Conservation (phyloP, 306 rosid genomes). For the Benincasa hispida region DNA sequence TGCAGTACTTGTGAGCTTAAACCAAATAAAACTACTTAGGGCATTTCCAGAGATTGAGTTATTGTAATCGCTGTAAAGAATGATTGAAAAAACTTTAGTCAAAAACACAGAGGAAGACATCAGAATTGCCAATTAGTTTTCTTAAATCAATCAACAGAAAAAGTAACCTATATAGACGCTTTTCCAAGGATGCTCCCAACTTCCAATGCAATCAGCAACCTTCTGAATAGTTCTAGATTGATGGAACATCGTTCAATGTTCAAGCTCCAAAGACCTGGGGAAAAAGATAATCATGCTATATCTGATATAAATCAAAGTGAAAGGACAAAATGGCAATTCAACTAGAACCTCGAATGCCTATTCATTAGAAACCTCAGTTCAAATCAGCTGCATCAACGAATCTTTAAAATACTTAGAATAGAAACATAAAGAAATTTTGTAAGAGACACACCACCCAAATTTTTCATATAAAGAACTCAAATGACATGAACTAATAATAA, state of each 20-base stretch:
- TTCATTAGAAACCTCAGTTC: background rate
- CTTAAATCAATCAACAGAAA: background rate
- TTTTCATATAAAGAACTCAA: background rate
- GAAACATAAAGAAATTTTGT: background rate
- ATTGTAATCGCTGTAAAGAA: conserved; percentile 56
- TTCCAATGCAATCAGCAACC: conserved; percentile 57
- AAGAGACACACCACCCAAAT: background rate
- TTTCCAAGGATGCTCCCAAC: conserved; percentile 49
- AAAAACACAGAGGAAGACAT: conserved; percentile 31
- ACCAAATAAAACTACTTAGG: conserved; percentile 41
- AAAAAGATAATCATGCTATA: conserved; percentile 4
- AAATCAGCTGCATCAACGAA: background rate
- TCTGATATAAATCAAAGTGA: background rate
- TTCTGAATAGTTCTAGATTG: conserved; percentile 69
- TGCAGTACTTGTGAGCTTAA: conserved; percentile 59
- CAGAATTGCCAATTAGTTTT: background rate
- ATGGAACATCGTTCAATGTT: conserved; percentile 64
- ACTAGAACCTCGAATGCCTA: background rate
- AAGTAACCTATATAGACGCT: conserved; percentile 61
- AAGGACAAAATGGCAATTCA: background rate
- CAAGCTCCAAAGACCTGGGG: conserved; percentile 64
- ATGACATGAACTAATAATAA: background rate
- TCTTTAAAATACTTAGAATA: background rate
- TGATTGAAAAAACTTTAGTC: conserved; percentile 11
- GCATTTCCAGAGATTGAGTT: conserved; percentile 58